These are phyloP conservation scores for Myochromella boudieri DNA, from an alignment of 768 basidiomycete species.

Conservation along the genomic window DNA sequence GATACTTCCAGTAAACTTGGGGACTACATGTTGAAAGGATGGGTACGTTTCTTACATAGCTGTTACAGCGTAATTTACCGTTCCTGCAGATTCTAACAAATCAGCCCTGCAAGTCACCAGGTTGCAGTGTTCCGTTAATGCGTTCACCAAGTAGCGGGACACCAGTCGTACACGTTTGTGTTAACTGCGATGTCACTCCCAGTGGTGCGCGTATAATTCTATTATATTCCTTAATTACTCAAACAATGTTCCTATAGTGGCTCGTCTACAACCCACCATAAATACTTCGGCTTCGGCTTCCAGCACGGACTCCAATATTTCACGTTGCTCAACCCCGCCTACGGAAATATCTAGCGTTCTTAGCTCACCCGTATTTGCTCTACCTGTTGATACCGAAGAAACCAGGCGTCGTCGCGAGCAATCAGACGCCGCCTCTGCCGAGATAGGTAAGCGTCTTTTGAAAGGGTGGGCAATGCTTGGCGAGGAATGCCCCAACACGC, in stretches of 20 bases:
- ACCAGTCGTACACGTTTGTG: constrained; percentile 56
- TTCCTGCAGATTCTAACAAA: constrained; percentile 60
- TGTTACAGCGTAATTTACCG: not conserved
- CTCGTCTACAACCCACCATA: constrained; percentile 9
- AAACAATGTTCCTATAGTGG: constrained; percentile 11
- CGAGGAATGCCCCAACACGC: constrained; percentile 72
- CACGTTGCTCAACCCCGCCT: constrained; percentile 73
- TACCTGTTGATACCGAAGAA: constrained; percentile 66
- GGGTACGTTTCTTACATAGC: constrained; percentile 48
- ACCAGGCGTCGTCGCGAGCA: constrained; percentile 71
- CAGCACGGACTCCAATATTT: constrained; percentile 46
- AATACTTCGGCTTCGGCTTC: constrained; percentile 29
- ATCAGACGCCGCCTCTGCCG: constrained; percentile 76
- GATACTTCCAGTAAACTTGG: constrained; percentile 66
- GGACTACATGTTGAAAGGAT: constrained; percentile 74
- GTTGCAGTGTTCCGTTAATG: constrained; percentile 71
- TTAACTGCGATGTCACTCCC: constrained; percentile 51
- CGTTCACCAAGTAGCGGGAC: constrained; percentile 57
- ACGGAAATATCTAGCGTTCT: constrained; percentile 68
- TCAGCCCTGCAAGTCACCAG: constrained; percentile 51
- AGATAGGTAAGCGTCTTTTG: constrained; percentile 75
- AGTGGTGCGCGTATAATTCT: constrained; percentile 11
- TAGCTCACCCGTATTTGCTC: constrained; percentile 63
- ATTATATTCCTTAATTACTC: not conserved
- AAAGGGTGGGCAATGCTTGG: constrained; percentile 90